phyloP scores from a whole-genome alignment of 164 flowering plant species.

The Nymphaea colorata region DNA sequence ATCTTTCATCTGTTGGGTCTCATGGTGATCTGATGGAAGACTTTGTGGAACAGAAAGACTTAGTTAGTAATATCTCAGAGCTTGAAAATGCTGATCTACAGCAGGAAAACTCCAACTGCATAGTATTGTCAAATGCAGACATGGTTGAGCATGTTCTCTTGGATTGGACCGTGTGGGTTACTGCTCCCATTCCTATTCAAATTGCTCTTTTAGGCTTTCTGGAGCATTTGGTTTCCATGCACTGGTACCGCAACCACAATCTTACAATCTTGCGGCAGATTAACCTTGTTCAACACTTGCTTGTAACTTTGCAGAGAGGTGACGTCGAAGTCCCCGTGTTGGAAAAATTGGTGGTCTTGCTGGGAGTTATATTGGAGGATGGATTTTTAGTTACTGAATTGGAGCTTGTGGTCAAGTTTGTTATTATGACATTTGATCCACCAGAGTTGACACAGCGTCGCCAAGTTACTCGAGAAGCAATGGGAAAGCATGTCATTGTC shows the following conservation, averaged over 20 bases:
- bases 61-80: constrained; percentile 88
- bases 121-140: constrained; percentile 90
- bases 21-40: constrained; percentile 82
- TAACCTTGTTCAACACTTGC: constrained; percentile 90
- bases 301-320: constrained; percentile 94
- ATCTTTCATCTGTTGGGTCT: constrained; percentile 75
- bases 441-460: constrained; percentile 47
- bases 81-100: constrained; percentile 62
- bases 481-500: constrained; percentile 98
- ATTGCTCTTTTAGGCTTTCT: constrained; percentile 88
- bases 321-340: constrained; percentile 97
- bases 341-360: constrained; percentile 86
- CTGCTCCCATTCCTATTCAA: constrained; percentile 75
- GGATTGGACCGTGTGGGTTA: constrained; percentile 99
- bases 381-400: constrained; percentile 88
- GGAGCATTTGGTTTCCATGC: constrained; percentile 96
- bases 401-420: constrained; percentile 89
- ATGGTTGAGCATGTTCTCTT: constrained; percentile 98
- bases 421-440: constrained; percentile 98
- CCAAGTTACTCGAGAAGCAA: constrained; percentile 64
- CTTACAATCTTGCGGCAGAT: constrained; percentile 83
- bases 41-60: constrained; percentile 73
- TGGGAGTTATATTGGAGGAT: constrained; percentile 95
- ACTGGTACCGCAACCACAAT: constrained; percentile 96
- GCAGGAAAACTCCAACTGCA: constrained; percentile 83